Conservation (phyloP, 495 filamentous ascomycete genomes). For the Aspergillus sclerotioniger region DNA sequence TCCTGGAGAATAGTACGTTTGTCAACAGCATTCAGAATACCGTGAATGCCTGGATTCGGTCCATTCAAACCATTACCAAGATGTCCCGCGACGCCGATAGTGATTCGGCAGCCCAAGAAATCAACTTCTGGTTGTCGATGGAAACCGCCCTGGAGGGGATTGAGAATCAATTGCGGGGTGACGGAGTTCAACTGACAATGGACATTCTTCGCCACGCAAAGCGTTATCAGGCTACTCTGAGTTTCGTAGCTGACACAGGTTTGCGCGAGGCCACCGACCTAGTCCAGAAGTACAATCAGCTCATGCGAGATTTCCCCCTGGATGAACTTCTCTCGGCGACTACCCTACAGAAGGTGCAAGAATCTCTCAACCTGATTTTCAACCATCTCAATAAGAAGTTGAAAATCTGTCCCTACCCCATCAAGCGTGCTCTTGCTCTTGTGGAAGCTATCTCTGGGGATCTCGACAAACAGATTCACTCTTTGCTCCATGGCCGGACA, state of each 20-base stretch:
- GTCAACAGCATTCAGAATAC: conserved; percentile 90
- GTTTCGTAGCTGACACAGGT: conserved; percentile 92
- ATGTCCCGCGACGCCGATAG: conserved; percentile 84
- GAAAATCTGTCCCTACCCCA: conserved; percentile 90
- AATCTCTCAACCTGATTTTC: conserved; percentile 85
- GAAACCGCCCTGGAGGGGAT: conserved; percentile 87
- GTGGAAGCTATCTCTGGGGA: conserved; percentile 98
- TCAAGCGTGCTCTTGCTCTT: conserved; percentile 86
- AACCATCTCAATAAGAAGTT: conserved; percentile 94
- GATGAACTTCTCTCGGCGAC: conserved; percentile 93
- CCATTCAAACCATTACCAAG: conserved; percentile 95
- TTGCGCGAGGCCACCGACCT: conserved; percentile 90
- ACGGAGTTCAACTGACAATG: conserved; percentile 87
- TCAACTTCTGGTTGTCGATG: conserved; percentile 98
- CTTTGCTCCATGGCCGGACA: conserved; percentile 77
- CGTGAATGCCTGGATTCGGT: conserved; percentile 97
- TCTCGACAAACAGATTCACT: conserved; percentile 80
- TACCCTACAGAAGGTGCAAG: conserved; percentile 83
- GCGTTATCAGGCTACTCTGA: conserved; percentile 92
- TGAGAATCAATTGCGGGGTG: conserved; percentile 79
- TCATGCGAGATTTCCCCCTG: conserved; percentile 96
- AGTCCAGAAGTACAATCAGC: conserved; percentile 96
- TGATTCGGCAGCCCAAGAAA: conserved; percentile 90
- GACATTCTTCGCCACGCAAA: conserved; percentile 94
- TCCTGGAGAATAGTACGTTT: conserved; percentile 82